These are phyloP conservation scores for Ascoidea asiatica DNA, from an alignment of 805 yeast genomes.

Conservation along the genomic window DNA sequence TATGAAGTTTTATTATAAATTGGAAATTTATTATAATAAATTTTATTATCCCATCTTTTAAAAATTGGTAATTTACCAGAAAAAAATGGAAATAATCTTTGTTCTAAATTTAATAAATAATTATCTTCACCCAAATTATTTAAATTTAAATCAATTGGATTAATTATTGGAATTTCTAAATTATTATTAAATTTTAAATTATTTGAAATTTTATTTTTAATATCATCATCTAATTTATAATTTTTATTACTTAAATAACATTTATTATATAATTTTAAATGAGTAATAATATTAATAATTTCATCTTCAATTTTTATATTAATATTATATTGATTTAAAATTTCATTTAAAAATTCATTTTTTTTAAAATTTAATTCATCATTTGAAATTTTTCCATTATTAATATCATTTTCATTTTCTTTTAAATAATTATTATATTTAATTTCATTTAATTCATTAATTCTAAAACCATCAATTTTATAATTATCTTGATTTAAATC, in stretches of 20 bases:
- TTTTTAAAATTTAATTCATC: too few relatives aligned
- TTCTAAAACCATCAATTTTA: too few relatives aligned
- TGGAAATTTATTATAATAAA: background rate
- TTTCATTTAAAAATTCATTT: too few relatives aligned
- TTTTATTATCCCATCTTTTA: constrained; percentile 19
- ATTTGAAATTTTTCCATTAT: too few relatives aligned
- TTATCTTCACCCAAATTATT: too few relatives aligned
- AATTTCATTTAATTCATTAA: too few relatives aligned
- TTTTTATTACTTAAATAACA: constrained; percentile 8
- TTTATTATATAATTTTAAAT: constrained; percentile 9
- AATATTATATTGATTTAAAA: too few relatives aligned
- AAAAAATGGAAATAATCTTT: constrained; percentile 24
- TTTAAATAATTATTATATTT: too few relatives aligned
- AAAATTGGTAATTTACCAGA: constrained; percentile 21
- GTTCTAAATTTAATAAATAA: constrained; percentile 20
- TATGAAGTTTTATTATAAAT: constrained; percentile 5
- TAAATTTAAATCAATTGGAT: constrained; percentile 29
- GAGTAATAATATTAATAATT: constrained; percentile 8
- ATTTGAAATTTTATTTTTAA: background rate
- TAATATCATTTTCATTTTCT: too few relatives aligned
- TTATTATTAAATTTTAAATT: background rate
- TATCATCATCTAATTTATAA: background rate
- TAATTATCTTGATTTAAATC: too few relatives aligned
- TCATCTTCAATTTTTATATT: constrained; percentile 8
- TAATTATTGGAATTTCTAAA: background rate